Base-by-base conservation (phyloP, 768 basidiomycete genomes). In the Agrocybe pediades region DNA sequence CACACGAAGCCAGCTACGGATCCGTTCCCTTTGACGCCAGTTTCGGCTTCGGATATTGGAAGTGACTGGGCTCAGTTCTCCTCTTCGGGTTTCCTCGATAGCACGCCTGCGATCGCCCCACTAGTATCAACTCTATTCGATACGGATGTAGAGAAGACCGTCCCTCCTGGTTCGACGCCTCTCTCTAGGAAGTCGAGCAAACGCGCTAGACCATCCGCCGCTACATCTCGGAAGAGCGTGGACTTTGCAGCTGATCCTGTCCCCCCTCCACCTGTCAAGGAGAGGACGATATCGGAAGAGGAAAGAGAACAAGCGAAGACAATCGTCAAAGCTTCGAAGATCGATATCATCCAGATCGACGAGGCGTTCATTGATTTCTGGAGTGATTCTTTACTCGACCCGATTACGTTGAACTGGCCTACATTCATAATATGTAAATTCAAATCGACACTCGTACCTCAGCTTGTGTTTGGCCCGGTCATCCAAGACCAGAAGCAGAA, bases 341-440 rank as follows among this genome's bases (percentile, higher is more conserved):
- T 86, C 9, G 69, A 75, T 13, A 58, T 82, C 29, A 69, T 85
- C n/a, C 78, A 83, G 55, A 63, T 92, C 9, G 90, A 92, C 61
- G 90, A 92, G 61, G 88, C 89, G 1, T 92, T 92, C 65, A 70
- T 91, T 49, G 90, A 92, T 66, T 90, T 90, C 64, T 92, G 89
- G 88, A 80, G 77, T 46, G 90, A 92, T 62, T 80, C 88, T 1
- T 64, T 91, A 26, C 71, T 85, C 15, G 90, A 92, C 61, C 83
- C 87, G 16, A 78, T 90, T 53, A 73, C 86, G 0, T 66, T 75
- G 1, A 67, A 71, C 40, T 90, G 86, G 88, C 89, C 88, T 11
- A 70, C 76, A 4, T 89, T 91, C 58, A 79, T 87, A 36, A 65
- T 92, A 13, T 88, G 86, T 66, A 85, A 85, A 65, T 78, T 92